Base-by-base conservation (phyloP, 1,284 basidiomycete species). In the Athelia psychrophila region DNA sequence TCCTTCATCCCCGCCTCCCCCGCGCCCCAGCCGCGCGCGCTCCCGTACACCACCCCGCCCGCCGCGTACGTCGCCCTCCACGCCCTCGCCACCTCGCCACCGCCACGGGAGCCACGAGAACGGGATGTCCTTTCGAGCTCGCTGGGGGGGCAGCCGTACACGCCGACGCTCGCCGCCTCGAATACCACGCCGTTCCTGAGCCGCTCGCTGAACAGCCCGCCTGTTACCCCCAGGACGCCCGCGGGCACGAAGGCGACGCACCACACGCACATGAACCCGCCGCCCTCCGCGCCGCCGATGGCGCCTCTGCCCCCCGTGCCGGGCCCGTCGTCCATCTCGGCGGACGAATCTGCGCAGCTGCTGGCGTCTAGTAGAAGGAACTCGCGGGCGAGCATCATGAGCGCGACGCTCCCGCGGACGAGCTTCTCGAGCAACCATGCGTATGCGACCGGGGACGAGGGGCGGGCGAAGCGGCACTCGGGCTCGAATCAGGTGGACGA, bases 251-350 rank as follows among this genome's bases (percentile, higher is more conserved):
- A 6, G 27, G 27, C 27, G 27, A 30, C 5, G 27, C 27, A 13
- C 27, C n/a, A n/a, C n/a, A n/a, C n/a, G n/a, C n/a, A n/a, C n/a
- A n/a, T n/a, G n/a, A 73, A 72, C 52, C 76, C 72, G 1, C 77
- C 77, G 2, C 75, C 70, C 2, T 72, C 70, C 5, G 67, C 65
- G 1, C 80, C 80, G 0, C 80, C 80, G 0, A 66, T 69, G 1
- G 53, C 68, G 0, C 79, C 77, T 0, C 71, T 81, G 13, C 79
- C 80, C 0, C 79, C 80, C 1, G 60, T 81, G 6, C 80, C 80
- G 3, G 78, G 76, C 10, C 78, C 75, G 0, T 79, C 75, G 1
- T 71, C 74, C 15, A 72, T 79, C 36, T 69, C 75, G 2, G 72
- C 76, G 47, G 69, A 74, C 36, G 78, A 79, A 36, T 69, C 71